Evolutionary conservation across 2,329 filamentous ascomycete genomes (phyloP), one percentile per base, ranked within the genome.

Genomic region (Colletotrichum zoysiae): DNA sequence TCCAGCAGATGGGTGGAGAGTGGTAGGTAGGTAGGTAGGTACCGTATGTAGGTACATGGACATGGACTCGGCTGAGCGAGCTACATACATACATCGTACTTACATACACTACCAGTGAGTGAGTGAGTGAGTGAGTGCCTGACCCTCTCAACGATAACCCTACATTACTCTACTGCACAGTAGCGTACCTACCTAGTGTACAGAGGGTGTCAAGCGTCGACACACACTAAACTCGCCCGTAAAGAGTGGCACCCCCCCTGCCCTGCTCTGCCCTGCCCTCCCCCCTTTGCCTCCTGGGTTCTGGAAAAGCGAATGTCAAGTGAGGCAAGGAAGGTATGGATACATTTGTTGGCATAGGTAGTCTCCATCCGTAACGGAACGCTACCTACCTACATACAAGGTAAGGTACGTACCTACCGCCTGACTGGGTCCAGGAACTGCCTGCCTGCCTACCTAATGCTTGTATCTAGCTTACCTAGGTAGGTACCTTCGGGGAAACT

Each of bases 361-460:
- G 60, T 51, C 60, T 53, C 60, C 60, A 63, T 30, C 35, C n/a
- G 48, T 63, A 33, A 63, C 33, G 60, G 60, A 42, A n/a, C 20
- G 48, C 38, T 50, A 8, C 16, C 3, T 0, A 5, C 30, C 38
- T 50, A 8, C 16, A 30, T 0, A 5, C 30, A 30, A 30, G 30
- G 30, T 3, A 4, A 30, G 48, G 58, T 38, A 71, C 50, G 68
- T 71, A 62, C 40, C 57, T 71, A 62, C 40, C 57, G 33, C 18
- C 26, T 18, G 40, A 55, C 53, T 30, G 61, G 48, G 40, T 30
- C 62, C 40, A 70, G 59, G 69, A 69, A 69, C 65, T 64, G 61
- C 11, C 35, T 38, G 11, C 35, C 35, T 11, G 30, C n/a, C n/a
- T 38, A 38, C 35, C n/a, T n/a, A n/a, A 9, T 38, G 11, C 35